Conservation (phyloP, 2,329 filamentous ascomycete genomes). For the Trichoderma hamatum region DNA sequence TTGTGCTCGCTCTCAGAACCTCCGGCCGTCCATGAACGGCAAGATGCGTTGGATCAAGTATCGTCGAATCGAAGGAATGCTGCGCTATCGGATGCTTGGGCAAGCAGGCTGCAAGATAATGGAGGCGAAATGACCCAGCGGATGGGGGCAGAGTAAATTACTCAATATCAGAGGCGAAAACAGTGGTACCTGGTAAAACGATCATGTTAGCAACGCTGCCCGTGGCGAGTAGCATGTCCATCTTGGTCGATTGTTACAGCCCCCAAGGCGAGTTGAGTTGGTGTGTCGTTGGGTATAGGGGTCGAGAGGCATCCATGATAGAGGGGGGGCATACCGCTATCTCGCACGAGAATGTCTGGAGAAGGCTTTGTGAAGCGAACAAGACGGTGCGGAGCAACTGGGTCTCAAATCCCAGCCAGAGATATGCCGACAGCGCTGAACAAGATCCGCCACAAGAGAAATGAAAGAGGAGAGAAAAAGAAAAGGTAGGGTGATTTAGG, state of each 20-base stretch:
- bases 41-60: conserved; percentile 18
- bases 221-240: not conserved
- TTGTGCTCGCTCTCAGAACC: conserved; percentile 32
- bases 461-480: not conserved
- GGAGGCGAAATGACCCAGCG: conserved; percentile 8
- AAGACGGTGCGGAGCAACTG: conserved; percentile 22
- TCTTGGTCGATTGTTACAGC: not conserved
- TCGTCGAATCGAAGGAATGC: conserved; percentile 21
- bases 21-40: conserved; percentile 39
- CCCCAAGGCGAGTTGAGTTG: conserved; percentile 2
- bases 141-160: conserved; percentile 21
- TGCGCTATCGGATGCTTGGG: conserved; percentile 10
- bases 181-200: conserved; percentile 14
- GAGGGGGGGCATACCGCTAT: conserved; percentile 22
- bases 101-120: conserved; percentile 15
- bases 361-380: conserved; percentile 18
- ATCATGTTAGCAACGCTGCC: conserved; percentile 17
- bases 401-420: conserved; percentile 23
- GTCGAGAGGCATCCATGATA: conserved; percentile 10
- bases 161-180: conserved; percentile 29
- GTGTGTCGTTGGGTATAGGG: conserved; percentile 19
- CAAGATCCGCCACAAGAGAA: conserved; percentile 6
- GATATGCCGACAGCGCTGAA: conserved; percentile 13
- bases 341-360: conserved; percentile 7
- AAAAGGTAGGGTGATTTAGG: conserved; percentile 14